Base-by-base conservation (phyloP, 164 flowering plant genomes). In the Piper longum region DNA sequence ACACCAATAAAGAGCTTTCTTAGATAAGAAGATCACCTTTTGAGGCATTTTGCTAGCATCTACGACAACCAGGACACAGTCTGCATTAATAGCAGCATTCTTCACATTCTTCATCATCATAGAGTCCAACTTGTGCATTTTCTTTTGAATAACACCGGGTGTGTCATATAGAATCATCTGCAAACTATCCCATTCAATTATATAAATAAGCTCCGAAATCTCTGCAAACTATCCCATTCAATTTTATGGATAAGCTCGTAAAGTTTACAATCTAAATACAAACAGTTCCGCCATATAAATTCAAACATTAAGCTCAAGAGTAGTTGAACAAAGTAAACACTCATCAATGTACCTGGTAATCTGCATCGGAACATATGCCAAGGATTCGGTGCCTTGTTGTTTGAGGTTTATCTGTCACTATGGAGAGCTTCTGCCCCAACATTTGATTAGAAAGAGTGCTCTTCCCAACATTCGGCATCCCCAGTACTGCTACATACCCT, bases 41-140 rank as follows among this genome's bases (percentile, higher is more conserved):
- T 81, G 78, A 62, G 96, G 97, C 66, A 69, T 66, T 80, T 88
- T 90, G 74, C 83, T 75, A 66, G 93, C 96, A 83, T 95, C 99
- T 69, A 95, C 97, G 64, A 89, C 85, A 62, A 95, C 82, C 61
- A 95, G 48, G 4, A 87, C 93, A 79, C 99, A 95, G 65, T 95
- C 96, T 42, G 99, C 97, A 81, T 85, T 83, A 45, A 85, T 51
- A 5, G 87, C 81, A 64, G 97, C 97, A 73, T 82, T 86, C 5
- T 90, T 85, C 17, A 91, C 97, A 82, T 91, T 95, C 64, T 82
- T 91, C 97, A 95, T 95, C 97, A 95, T 95, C 96, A 91, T 89
- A 4, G 93, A 68, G 71, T 95, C 97, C 80, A 95, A 78, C 75
- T 85, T 87, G 82, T 87, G 95, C 91, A 91, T 85, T 78, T 86